These are phyloP conservation scores for Globisporangium orthogonon DNA, from an alignment of 352 stramenopile species.

Conservation along the genomic window DNA sequence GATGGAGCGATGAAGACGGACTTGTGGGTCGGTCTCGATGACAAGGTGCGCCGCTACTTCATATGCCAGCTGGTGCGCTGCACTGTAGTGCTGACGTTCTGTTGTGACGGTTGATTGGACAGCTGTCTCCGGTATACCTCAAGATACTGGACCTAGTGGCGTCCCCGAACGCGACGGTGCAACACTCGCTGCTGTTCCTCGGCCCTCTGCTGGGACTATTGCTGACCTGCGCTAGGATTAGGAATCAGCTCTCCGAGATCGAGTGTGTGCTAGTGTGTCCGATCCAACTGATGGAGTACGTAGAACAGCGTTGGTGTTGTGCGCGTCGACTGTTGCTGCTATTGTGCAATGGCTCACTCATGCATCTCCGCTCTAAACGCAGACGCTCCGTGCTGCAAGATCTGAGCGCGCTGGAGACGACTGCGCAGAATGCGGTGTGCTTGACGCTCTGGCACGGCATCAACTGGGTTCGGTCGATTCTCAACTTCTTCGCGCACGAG, in stretches of 20 bases:
- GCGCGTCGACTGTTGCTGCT: not conserved
- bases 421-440: slow-evolving; percentile 36
- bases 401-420: slow-evolving; percentile 24
- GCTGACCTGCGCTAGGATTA: slow-evolving; percentile 31
- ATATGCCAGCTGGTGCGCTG: not conserved
- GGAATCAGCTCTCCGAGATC: slow-evolving; percentile 22
- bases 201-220: slow-evolving; percentile 29
- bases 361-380: not conserved
- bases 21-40: slow-evolving; percentile 30
- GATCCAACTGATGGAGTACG: slow-evolving; percentile 55
- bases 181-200: slow-evolving; percentile 42
- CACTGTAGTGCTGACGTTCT: not conserved
- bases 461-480: slow-evolving; percentile 56
- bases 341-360: not conserved
- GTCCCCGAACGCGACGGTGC: slow-evolving; percentile 28
- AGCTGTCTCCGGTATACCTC: slow-evolving; percentile 34
- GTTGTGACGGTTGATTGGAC: slow-evolving; percentile 1
- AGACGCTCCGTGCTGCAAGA: slow-evolving; percentile 42
- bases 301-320: not conserved
- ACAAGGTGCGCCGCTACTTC: slow-evolving; percentile 13
- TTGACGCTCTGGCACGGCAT: slow-evolving; percentile 43
- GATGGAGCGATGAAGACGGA: slow-evolving; percentile 29
- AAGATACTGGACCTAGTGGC: slow-evolving; percentile 40
- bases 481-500: slow-evolving; percentile 48
- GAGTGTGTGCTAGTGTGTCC: slow-evolving; percentile 48